Evolutionary conservation across 805 yeast species (phyloP).

Genomic region (Saturnispora bothae): DNA sequence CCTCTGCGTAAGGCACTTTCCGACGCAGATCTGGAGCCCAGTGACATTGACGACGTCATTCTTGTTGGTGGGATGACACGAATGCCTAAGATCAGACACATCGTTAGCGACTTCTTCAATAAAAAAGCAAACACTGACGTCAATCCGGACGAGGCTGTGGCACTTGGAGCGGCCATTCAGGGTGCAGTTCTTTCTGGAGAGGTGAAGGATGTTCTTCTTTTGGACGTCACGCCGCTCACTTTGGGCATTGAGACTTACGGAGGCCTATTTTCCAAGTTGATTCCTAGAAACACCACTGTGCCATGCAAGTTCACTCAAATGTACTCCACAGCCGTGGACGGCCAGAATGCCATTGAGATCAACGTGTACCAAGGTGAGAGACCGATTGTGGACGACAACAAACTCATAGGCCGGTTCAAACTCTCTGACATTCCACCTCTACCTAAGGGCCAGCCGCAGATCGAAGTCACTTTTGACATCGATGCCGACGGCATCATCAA

Average conservation of each 20-base stretch:
- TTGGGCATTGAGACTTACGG: slow-evolving; percentile 96
- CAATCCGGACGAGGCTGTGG: slow-evolving; percentile 92
- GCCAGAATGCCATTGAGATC: slow-evolving; percentile 89
- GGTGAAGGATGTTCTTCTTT: slow-evolving; percentile 80
- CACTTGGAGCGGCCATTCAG: slow-evolving; percentile 96
- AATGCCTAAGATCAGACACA: slow-evolving; percentile 78
- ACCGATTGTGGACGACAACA: slow-evolving; percentile 91
- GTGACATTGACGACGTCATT: slow-evolving; percentile 69
- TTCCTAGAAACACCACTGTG: slow-evolving; percentile 83
- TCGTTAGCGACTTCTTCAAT: slow-evolving; percentile 68
- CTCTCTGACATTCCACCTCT: slow-evolving; percentile 84
- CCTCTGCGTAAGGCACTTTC: slow-evolving; percentile 76
- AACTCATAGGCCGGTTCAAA: slow-evolving; percentile 89
- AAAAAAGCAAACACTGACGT: slow-evolving; percentile 83
- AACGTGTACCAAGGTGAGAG: slow-evolving; percentile 98
- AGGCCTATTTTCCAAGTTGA: slow-evolving; percentile 84
- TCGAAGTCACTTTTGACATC: slow-evolving; percentile 87
- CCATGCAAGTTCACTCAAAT: slow-evolving; percentile 91
- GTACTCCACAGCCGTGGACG: slow-evolving; percentile 91
- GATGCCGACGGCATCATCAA: slow-evolving; percentile 97
- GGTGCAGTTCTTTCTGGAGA: slow-evolving; percentile 96
- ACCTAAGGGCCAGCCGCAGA: slow-evolving; percentile 83
- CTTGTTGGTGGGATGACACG: slow-evolving; percentile 88
- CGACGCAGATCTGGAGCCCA: slow-evolving; percentile 61
- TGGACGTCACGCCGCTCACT: slow-evolving; percentile 83